A percentile compares a stretch with the other conserved stretches of the same genome.
These are phyloP conservation scores for Aspergillus haitiensis DNA, from an alignment of 495 filamentous ascomycete genomes.

Conservation along the genomic window DNA sequence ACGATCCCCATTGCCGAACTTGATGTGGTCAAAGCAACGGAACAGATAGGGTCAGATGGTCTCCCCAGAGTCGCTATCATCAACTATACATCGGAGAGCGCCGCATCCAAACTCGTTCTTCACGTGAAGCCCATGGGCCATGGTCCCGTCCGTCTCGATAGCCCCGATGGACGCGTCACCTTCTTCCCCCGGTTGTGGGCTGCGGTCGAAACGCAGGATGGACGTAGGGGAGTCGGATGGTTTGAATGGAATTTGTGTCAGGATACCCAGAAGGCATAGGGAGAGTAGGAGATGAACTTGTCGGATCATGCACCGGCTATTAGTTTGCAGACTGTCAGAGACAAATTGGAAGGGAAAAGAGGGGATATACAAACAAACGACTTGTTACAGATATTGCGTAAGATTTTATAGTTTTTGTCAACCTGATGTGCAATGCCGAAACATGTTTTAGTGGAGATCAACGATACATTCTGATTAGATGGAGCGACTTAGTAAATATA, in stretches of 20 bases:
- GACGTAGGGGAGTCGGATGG: conserved; percentile 4
- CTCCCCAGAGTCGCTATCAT: not conserved
- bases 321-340: no score
- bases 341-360: no score
- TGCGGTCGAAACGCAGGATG: conserved; percentile 2
- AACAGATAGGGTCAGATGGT: not conserved
- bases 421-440: no score
- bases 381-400: no score
- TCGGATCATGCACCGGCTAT: no score
- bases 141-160: not conserved
- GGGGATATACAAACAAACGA: no score
- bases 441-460: no score
- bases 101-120: not conserved
- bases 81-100: not conserved
- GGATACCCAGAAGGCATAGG: not conserved
- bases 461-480: no score
- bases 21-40: not conserved
- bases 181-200: conserved; percentile 3
- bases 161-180: not conserved
- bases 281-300: no score
- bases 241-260: conserved; percentile 4
- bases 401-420: no score
- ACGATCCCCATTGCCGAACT: not conserved
- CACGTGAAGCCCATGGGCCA: not conserved
- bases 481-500: no score